Evolutionary conservation across 2,329 filamentous ascomycete species (phyloP).

Genomic region (Ceratocystis colombiana): DNA sequence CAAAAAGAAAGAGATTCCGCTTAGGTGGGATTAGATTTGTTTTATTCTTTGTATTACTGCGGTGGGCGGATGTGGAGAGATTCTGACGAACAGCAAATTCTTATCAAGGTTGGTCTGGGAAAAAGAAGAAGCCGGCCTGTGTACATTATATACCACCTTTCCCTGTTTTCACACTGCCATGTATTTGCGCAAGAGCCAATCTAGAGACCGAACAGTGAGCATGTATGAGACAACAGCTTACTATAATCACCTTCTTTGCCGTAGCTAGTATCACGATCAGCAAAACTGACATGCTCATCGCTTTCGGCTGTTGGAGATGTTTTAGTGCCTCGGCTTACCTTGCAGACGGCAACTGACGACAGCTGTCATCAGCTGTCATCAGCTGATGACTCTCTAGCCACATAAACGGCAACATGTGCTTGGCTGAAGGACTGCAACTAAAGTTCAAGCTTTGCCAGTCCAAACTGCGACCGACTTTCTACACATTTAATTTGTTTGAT

Average conservation of each 20-base stretch:
- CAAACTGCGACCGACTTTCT: constrained; percentile 4
- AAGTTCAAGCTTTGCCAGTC: background rate
- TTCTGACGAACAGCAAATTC: constrained; percentile 1
- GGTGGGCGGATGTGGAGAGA: background rate
- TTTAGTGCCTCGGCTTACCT: background rate
- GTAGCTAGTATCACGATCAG: background rate
- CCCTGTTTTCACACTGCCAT: background rate
- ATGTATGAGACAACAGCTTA: background rate
- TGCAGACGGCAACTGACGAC: background rate
- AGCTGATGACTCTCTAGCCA: background rate
- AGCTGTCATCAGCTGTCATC: background rate
- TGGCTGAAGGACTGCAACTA: background rate
- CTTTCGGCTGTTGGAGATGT: background rate
- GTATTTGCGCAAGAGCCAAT: background rate
- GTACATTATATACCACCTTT: constrained; percentile 11
- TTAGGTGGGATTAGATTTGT: background rate
- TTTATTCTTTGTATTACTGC: background rate
- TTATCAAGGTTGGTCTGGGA: background rate
- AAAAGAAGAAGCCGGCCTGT: background rate
- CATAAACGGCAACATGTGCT: constrained; percentile 4
- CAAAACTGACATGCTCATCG: background rate
- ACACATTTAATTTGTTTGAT: background rate
- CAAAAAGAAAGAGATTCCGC: background rate
- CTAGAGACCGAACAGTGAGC: background rate
- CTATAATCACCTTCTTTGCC: background rate